Percentiles rank a stretch among this genome's conserved stretches.
These are phyloP conservation scores for Metschnikowia gruessii DNA, from an alignment of 805 yeast species.

Conservation along the genomic window DNA sequence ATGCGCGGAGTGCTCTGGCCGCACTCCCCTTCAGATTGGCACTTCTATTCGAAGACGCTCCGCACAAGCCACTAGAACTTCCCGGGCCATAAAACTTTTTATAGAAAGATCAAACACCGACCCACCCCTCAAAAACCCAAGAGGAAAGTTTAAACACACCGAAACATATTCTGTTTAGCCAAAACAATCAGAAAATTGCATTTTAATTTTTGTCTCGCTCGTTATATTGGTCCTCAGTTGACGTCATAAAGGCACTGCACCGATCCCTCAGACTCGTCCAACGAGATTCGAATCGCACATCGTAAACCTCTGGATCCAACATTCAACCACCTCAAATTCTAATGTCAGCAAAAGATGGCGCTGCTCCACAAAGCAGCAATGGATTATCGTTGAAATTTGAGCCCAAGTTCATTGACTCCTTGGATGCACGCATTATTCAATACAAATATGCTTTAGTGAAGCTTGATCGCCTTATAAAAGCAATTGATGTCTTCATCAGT, in stretches of 20 bases:
- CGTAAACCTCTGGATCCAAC: neutral
- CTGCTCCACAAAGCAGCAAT: neutral
- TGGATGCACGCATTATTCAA: constrained; percentile 58
- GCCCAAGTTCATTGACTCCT: constrained; percentile 30
- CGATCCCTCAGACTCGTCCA: neutral
- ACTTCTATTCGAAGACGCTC: constrained; percentile 1
- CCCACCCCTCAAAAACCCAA: too few relatives aligned
- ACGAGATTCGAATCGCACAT: neutral
- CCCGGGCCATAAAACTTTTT: neutral
- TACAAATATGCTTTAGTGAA: constrained; percentile 53
- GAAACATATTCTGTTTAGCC: too few relatives aligned
- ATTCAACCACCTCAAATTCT: neutral
- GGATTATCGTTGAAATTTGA: constrained; percentile 3
- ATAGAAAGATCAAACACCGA: too few relatives aligned
- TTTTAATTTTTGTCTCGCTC: neutral
- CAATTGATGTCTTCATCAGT: constrained; percentile 11
- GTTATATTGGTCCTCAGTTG: neutral
- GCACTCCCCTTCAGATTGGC: neutral
- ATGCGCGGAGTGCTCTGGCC: neutral
- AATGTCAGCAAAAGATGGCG: neutral
- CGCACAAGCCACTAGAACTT: neutral
- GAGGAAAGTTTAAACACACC: too few relatives aligned
- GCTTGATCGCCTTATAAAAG: constrained; percentile 33
- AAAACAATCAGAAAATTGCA: too few relatives aligned
- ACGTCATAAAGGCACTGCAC: neutral